A percentile compares a stretch with the other conserved stretches of the same genome.
phyloP scores from a whole-genome alignment of 805 yeast genomes.

The Lipomyces orientalis region DNA sequence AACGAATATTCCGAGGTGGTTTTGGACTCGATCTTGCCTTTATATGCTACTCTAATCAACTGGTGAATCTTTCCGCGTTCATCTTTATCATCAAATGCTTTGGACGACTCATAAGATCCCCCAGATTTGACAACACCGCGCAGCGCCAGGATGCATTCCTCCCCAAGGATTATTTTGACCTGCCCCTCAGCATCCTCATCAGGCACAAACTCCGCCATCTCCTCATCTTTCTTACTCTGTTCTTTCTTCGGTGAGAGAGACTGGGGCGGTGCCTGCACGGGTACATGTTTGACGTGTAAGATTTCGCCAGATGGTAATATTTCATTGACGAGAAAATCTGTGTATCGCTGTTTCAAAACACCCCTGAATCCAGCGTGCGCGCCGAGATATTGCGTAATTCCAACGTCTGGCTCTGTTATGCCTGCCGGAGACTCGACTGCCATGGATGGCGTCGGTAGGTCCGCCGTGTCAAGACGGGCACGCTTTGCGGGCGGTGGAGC shows the following conservation, averaged over 20 bases:
- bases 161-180: conserved; percentile 63
- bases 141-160: conserved; percentile 55
- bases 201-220: conserved; percentile 45
- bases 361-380: conserved; percentile 73
- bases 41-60: conserved; percentile 72
- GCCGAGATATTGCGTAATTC: conserved; percentile 75
- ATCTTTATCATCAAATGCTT: conserved; percentile 67
- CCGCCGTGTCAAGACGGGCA: neutral
- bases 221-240: conserved; percentile 42
- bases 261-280: conserved; percentile 53
- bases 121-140: conserved; percentile 7
- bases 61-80: conserved; percentile 81
- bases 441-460: neutral
- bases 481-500: neutral
- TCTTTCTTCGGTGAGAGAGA: conserved; percentile 55
- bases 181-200: conserved; percentile 54
- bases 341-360: conserved; percentile 74
- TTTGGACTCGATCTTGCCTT: conserved; percentile 74
- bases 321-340: conserved; percentile 94
- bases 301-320: conserved; percentile 71
- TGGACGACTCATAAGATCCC: conserved; percentile 56
- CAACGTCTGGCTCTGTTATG: conserved; percentile 74
- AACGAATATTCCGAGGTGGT: conserved; percentile 74
- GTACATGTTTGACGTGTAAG: conserved; percentile 75
- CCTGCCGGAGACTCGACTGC: neutral